A percentile compares a stretch with the other conserved stretches of the same genome.
Conservation (phyloP, 2,329 filamentous ascomycete genomes). For the Apiospora kogelbergensis region DNA sequence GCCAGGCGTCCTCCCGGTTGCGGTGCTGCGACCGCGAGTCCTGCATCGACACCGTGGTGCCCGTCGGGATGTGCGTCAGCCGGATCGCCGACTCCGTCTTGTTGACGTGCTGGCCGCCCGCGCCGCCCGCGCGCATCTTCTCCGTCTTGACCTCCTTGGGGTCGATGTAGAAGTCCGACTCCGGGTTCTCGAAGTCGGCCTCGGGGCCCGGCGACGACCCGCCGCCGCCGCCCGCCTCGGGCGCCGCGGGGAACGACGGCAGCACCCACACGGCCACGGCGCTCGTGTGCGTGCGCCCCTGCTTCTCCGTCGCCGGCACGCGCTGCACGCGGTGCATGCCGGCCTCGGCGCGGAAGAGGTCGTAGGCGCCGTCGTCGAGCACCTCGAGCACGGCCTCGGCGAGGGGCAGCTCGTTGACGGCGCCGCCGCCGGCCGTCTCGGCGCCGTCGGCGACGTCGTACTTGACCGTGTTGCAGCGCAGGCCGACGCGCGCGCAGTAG, state of each 20-base stretch:
- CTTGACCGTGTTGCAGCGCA: slow-evolving; percentile 71
- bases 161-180: slow-evolving; percentile 88
- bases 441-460: slow-evolving; percentile 72
- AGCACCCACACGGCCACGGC: slow-evolving; percentile 91
- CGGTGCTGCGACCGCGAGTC: slow-evolving; percentile 87
- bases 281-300: slow-evolving; percentile 90
- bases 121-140: slow-evolving; percentile 88
- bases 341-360: slow-evolving; percentile 78
- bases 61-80: slow-evolving; percentile 85
- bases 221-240: no score
- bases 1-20: slow-evolving; percentile 88
- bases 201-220: slow-evolving; percentile 50
- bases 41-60: slow-evolving; percentile 86
- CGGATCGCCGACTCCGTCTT: slow-evolving; percentile 96
- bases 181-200: slow-evolving; percentile 74
- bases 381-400: slow-evolving; percentile 89
- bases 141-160: slow-evolving; percentile 80
- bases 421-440: slow-evolving; percentile 51
- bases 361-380: slow-evolving; percentile 74
- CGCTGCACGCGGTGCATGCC: slow-evolving; percentile 95
- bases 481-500: slow-evolving; percentile 70
- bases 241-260: slow-evolving; percentile 71
- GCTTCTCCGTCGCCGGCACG: slow-evolving; percentile 86
- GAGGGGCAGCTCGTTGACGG: slow-evolving; percentile 63
- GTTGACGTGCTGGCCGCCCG: slow-evolving; percentile 97